Conservation (phyloP, 2,329 filamentous ascomycete species). For the Scorias spongiosa region DNA sequence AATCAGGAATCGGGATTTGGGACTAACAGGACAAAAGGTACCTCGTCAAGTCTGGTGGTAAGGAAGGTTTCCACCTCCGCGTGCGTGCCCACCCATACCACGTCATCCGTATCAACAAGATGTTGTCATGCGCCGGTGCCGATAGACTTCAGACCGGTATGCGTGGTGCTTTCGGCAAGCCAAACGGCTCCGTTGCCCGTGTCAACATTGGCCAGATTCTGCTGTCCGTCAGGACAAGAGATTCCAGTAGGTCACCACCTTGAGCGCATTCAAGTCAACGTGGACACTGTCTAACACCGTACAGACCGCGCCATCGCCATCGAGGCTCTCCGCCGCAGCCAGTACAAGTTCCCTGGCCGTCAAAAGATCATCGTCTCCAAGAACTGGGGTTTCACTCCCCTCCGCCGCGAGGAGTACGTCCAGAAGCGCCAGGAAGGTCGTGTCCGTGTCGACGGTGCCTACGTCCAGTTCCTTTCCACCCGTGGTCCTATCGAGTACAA, state of each 20-base stretch:
- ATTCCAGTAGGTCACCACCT: slow-evolving; percentile 50
- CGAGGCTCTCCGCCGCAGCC: slow-evolving; percentile 95
- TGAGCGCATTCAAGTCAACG: no score
- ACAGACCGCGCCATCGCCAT: slow-evolving; percentile 79
- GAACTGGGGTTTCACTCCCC: slow-evolving; percentile 99
- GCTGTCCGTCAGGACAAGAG: slow-evolving; percentile 91
- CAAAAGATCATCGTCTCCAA: slow-evolving; percentile 99
- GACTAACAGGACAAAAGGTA: slow-evolving; percentile 32
- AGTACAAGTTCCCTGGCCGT: slow-evolving; percentile 99
- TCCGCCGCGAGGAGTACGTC: slow-evolving; percentile 94
- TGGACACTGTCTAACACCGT: slow-evolving; percentile 1
- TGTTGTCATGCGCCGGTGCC: slow-evolving; percentile 99
- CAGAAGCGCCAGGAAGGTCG: slow-evolving; percentile 85
- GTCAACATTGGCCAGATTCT: slow-evolving; percentile 99
- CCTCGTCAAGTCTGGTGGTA: slow-evolving; percentile 53
- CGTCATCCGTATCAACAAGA: slow-evolving; percentile 99
- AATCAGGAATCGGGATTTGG: slow-evolving; percentile 1
- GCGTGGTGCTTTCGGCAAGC: slow-evolving; percentile 99
- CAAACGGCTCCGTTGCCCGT: slow-evolving; percentile 96
- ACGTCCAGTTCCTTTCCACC: slow-evolving; percentile 98
- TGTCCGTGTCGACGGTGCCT: slow-evolving; percentile 95
- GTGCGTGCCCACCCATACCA: slow-evolving; percentile 94
- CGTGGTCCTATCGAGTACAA: slow-evolving; percentile 75
- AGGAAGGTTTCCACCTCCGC: slow-evolving; percentile 57
- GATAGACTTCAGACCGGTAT: slow-evolving; percentile 99